These are phyloP conservation scores for Macaranga tanarius DNA, from an alignment of 441 rosid genomes.

Conservation along the genomic window DNA sequence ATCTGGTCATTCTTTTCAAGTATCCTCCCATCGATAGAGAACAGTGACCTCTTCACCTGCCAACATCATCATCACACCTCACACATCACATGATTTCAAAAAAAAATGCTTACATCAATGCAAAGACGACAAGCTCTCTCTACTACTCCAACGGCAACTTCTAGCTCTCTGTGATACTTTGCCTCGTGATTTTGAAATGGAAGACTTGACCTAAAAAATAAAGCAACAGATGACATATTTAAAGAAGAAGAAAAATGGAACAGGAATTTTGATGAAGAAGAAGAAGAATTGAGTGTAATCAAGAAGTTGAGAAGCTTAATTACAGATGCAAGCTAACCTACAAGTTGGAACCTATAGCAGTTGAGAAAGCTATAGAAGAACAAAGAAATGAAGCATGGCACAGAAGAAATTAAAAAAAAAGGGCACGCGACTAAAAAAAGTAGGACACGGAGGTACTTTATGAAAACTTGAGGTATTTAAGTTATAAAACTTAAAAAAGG, in stretches of 20 bases:
- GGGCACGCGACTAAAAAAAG: too few species aligned
- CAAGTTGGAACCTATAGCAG: too few species aligned
- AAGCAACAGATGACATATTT: not conserved
- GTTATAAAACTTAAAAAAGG: too few species aligned
- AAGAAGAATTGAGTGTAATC: conserved; percentile 19
- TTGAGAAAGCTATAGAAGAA: too few species aligned
- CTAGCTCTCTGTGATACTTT: conserved; percentile 67
- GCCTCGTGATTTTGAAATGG: conserved; percentile 62
- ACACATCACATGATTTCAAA: not conserved
- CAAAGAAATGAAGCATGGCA: too few species aligned
- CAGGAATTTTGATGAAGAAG: not conserved
- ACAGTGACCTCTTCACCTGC: conserved; percentile 59
- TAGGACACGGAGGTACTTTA: too few species aligned
- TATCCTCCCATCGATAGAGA: conserved; percentile 48
- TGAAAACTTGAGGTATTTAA: too few species aligned
- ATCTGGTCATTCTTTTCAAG: conserved; percentile 78
- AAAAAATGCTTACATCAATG: conserved; percentile 45
- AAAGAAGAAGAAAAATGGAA: not conserved
- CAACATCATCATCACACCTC: not conserved
- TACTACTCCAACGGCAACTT: conserved; percentile 66
- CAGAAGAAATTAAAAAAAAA: too few species aligned
- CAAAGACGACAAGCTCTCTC: conserved; percentile 87
- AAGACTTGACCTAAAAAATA: conserved; percentile 51
- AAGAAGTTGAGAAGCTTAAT: too few species aligned
- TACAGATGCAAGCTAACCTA: too few species aligned